Percentiles rank a stretch among this genome's conserved stretches.
phyloP scores from a whole-genome alignment of 2,329 filamentous ascomycete genomes.

The Ascochyta clinopodiicola region DNA sequence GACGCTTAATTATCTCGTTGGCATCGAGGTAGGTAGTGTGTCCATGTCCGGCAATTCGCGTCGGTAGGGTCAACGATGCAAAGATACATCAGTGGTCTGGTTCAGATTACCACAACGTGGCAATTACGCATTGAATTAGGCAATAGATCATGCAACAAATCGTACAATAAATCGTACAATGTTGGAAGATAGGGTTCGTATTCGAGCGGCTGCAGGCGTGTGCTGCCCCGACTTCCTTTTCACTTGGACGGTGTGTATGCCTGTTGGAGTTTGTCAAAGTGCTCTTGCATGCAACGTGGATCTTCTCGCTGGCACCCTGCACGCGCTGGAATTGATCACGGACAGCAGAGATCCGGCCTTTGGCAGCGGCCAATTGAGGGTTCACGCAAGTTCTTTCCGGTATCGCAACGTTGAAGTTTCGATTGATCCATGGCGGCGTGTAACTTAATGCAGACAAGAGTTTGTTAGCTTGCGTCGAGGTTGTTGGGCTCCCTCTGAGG shows the following conservation, averaged over 20 bases:
- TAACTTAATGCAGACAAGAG: neutral
- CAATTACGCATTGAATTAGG: slow-evolving; percentile 6
- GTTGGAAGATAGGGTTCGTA: neutral
- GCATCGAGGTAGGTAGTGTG: neutral
- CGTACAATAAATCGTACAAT: slow-evolving; percentile 11
- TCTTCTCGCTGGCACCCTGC: neutral
- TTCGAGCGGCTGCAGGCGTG: neutral
- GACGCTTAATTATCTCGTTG: neutral
- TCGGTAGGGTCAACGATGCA: slow-evolving; percentile 6
- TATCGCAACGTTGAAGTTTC: neutral
- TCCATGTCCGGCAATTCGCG: slow-evolving; percentile 3
- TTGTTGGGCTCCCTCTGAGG: slow-evolving; percentile 4
- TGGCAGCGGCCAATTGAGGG: slow-evolving; percentile 2
- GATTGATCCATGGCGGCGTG: neutral
- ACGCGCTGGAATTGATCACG: neutral
- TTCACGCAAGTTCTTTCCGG: slow-evolving; percentile 8
- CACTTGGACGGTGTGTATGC: neutral
- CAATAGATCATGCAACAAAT: slow-evolving; percentile 12
- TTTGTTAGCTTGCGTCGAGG: slow-evolving; percentile 1
- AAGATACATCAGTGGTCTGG: slow-evolving; percentile 4
- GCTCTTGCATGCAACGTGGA: neutral
- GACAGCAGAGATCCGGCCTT: neutral
- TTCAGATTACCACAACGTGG: slow-evolving; percentile 3
- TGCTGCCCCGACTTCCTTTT: neutral
- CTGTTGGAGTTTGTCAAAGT: neutral